Percentiles rank a stretch among this genome's conserved stretches.
Evolutionary conservation across 2,329 filamentous ascomycete species (phyloP).

Genomic region (Penicillium hordei): DNA sequence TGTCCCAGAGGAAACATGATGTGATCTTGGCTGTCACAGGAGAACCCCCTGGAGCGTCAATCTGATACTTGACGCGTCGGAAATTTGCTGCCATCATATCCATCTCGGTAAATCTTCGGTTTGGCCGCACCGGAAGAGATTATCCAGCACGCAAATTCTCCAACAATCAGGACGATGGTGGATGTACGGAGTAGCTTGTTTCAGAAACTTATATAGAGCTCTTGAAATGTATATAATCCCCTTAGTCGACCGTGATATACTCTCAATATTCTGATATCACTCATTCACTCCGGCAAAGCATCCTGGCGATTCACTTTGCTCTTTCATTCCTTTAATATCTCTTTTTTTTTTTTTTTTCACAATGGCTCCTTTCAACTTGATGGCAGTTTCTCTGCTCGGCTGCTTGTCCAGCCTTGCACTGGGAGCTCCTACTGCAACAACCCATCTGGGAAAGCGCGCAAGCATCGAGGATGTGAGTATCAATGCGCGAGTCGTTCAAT

Average conservation of each 20-base stretch:
- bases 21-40: not conserved
- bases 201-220: not conserved
- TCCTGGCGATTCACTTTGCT: not conserved
- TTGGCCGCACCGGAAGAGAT: not conserved
- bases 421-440: slow-evolving; percentile 29
- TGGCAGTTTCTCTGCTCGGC: slow-evolving; percentile 24
- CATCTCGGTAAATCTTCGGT: slow-evolving; percentile 5
- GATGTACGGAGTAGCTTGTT: not conserved
- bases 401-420: slow-evolving; percentile 28
- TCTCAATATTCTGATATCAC: not conserved
- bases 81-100: slow-evolving; percentile 6
- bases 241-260: not conserved
- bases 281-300: not conserved
- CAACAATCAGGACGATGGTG: not conserved
- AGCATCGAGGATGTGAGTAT: slow-evolving; percentile 25
- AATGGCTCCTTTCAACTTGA: slow-evolving; percentile 29
- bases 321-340: not conserved
- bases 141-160: slow-evolving; percentile 4
- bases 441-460: slow-evolving; percentile 27
- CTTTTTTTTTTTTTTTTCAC: not conserved
- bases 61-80: slow-evolving; percentile 16
- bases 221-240: slow-evolving; percentile 8
- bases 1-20: not conserved
- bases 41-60: not conserved
- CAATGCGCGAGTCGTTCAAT: not conserved